Conservation (phyloP, 371 early-diverging fungal species). For the Mortierella sp. region DNA sequence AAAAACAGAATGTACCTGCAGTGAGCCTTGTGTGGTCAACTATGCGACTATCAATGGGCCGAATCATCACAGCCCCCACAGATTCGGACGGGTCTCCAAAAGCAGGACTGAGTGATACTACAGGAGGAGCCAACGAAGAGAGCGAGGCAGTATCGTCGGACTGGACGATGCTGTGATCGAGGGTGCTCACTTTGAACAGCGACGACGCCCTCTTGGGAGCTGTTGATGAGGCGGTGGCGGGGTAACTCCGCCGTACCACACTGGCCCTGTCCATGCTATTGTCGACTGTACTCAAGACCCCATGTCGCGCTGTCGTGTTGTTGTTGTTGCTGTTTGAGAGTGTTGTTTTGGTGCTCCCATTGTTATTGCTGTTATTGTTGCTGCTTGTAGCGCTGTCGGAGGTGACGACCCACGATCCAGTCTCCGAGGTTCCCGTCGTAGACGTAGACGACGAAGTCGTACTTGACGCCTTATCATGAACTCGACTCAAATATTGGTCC, state of each 20-base stretch:
- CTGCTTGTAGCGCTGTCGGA: slow-evolving; percentile 16
- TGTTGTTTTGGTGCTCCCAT: not conserved
- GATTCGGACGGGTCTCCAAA: slow-evolving; percentile 44
- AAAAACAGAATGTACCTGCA: slow-evolving; percentile 11
- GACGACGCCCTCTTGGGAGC: slow-evolving; percentile 50
- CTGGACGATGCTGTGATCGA: slow-evolving; percentile 51
- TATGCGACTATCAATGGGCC: slow-evolving; percentile 8
- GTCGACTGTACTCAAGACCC: slow-evolving; percentile 17
- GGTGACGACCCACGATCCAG: slow-evolving; percentile 28
- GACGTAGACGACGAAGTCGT: slow-evolving; percentile 14
- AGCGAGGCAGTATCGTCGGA: slow-evolving; percentile 47
- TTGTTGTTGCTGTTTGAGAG: not conserved
- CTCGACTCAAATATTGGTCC: not conserved
- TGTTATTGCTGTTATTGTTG: not conserved
- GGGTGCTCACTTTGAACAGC: slow-evolving; percentile 55
- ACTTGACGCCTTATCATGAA: slow-evolving; percentile 1
- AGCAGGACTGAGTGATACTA: slow-evolving; percentile 54
- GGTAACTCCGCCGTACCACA: slow-evolving; percentile 11
- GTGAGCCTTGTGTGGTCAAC: slow-evolving; percentile 32
- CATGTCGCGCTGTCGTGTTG: not conserved
- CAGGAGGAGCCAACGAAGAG: slow-evolving; percentile 52
- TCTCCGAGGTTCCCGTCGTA: slow-evolving; percentile 17
- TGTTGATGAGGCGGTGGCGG: not conserved
- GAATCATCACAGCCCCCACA: slow-evolving; percentile 5
- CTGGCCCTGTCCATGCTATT: slow-evolving; percentile 20